Base-by-base conservation (phyloP, 2,329 filamentous ascomycete genomes). In the Elsinoe ampelina region DNA sequence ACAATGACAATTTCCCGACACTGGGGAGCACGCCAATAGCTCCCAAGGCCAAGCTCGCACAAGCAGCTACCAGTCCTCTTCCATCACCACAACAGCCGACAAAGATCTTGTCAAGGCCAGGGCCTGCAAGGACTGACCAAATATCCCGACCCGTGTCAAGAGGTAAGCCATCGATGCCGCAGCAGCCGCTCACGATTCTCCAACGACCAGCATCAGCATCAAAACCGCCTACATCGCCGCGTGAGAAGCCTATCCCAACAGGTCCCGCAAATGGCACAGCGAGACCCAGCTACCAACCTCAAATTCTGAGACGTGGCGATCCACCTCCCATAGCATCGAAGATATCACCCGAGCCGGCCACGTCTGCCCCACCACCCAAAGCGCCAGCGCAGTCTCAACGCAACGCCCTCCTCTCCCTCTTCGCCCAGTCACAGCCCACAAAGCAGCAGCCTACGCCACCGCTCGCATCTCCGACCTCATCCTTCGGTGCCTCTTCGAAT, bases 281-380 rank as follows among this genome's bases (percentile, higher is more conserved):
- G 1, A 61, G 61, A 47, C 54, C 63, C 15, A 39, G 43, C 20
- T 63, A 65, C 57, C 63, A 64, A 39, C 62, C 65, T 22, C 67
- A 68, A 52, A 58, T 70, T 19, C 63, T 70, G 61, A 62, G 22
- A 61, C 60, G 51, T n/a, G 61, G 45, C 36, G 60, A 64, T 17
- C 58, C 55, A 11, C 26, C 43, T 12, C 55, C 58, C 8, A 52
- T 55, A 13, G 13, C 59, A 43, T 41, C 54, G 30, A 35, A 26
- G n/a, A 7, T 6, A 5, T 4, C 3, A 6, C 20, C 20, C 20
- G 15, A 57, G 15, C 19, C 8, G 26, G 30, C 30, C 13, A 30
- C 13, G 11, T 50, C 52, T 19, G 58, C 39, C n/a, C 35, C 32
- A 2, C 41, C 54, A 32, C 48, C 52, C 30, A 54, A 57, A 15